Percentiles rank a stretch among this genome's conserved stretches.
Evolutionary conservation across 2,329 filamentous ascomycete genomes (phyloP).

Genomic region (Trichothecium roseum): DNA sequence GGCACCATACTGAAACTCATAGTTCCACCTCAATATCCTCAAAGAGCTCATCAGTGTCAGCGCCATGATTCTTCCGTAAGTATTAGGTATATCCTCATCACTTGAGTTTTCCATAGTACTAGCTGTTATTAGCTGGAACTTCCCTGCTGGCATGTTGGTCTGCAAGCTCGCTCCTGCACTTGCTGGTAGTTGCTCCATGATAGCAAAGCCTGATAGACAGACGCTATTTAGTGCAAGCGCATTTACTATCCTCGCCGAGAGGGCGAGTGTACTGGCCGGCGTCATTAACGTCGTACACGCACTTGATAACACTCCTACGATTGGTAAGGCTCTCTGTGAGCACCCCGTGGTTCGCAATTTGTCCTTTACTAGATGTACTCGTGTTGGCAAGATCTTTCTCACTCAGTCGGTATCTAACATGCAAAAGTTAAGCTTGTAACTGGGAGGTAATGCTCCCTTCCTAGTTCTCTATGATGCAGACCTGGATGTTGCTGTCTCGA

Average conservation of each 20-base stretch:
- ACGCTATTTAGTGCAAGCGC: constrained; percentile 64
- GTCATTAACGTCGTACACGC: constrained; percentile 49
- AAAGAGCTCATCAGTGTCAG: constrained; percentile 10
- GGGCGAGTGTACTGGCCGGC: constrained; percentile 55
- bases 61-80: constrained; percentile 15
- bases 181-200: constrained; percentile 67
- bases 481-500: constrained; percentile 53
- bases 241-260: constrained; percentile 52
- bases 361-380: constrained; percentile 58
- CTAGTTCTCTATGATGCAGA: constrained; percentile 73
- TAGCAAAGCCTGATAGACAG: constrained; percentile 59
- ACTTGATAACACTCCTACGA: constrained; percentile 52
- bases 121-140: too few relatives aligned
- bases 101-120: too few relatives aligned
- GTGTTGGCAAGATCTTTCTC: constrained; percentile 48
- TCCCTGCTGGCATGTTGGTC: constrained; percentile 44
- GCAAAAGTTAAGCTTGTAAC: constrained; percentile 58
- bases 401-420: constrained; percentile 59
- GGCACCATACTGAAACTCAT: constrained; percentile 42
- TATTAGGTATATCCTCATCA: too few relatives aligned
- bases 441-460: constrained; percentile 59
- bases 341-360: constrained; percentile 58
- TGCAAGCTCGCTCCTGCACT: constrained; percentile 40
- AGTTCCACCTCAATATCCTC: constrained; percentile 30
- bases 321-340: constrained; percentile 54